These are phyloP conservation scores for Pichia sp. DNA, from an alignment of 1,139 yeast genomes.

Conservation along the genomic window DNA sequence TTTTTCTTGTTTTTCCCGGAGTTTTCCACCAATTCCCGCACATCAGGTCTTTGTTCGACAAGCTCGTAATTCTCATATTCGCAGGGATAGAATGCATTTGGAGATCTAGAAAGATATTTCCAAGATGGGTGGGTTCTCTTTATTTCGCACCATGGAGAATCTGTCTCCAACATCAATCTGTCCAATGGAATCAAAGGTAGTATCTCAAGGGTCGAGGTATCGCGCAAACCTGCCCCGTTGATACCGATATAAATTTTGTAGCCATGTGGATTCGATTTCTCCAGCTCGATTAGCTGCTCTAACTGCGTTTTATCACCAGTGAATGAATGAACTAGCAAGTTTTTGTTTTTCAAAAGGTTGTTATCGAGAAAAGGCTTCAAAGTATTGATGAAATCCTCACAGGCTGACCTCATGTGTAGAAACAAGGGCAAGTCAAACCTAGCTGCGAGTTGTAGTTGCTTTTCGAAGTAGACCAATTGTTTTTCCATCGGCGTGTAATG, in stretches of 20 bases:
- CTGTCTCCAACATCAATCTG: slow-evolving; percentile 79
- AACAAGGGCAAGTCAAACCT: slow-evolving; percentile 66
- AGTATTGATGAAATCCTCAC: slow-evolving; percentile 67
- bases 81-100: slow-evolving; percentile 51
- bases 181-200: slow-evolving; percentile 63
- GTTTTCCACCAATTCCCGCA: slow-evolving; percentile 2
- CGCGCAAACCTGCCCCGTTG: slow-evolving; percentile 88
- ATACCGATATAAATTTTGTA: slow-evolving; percentile 69
- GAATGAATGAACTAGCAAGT: slow-evolving; percentile 88
- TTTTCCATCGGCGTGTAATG: slow-evolving; percentile 65
- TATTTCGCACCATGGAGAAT: slow-evolving; percentile 98
- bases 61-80: slow-evolving; percentile 20
- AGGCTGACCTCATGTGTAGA: slow-evolving; percentile 85
- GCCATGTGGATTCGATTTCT: neutral
- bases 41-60: neutral
- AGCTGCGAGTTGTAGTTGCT: slow-evolving; percentile 65
- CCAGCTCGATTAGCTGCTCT: slow-evolving; percentile 39
- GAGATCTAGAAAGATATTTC: slow-evolving; percentile 48
- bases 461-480: slow-evolving; percentile 63
- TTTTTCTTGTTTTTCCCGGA: slow-evolving; percentile 14
- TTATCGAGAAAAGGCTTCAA: slow-evolving; percentile 54
- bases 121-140: slow-evolving; percentile 77
- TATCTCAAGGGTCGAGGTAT: slow-evolving; percentile 66
- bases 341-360: slow-evolving; percentile 27
- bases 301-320: slow-evolving; percentile 76